phyloP scores from a whole-genome alignment of 1,139 yeast species.

The Magnusiomyces ingens region DNA sequence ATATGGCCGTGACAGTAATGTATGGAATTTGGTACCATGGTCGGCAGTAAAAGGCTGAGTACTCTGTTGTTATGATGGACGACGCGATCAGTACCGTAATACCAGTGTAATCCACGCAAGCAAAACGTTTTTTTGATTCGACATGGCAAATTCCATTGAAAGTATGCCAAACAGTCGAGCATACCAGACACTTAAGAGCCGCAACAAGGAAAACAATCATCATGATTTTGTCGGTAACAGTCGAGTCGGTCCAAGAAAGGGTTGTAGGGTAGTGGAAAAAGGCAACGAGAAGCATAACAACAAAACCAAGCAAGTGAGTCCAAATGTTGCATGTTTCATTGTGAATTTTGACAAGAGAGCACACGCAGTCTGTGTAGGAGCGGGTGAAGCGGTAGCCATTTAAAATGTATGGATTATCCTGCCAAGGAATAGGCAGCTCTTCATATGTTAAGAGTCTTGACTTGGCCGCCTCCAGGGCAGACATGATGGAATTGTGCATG shows the following conservation, averaged over 20 bases:
- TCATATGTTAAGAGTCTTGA: slow-evolving; percentile 63
- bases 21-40: slow-evolving; percentile 45
- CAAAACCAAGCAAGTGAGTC: slow-evolving; percentile 76
- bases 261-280: slow-evolving; percentile 54
- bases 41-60: slow-evolving; percentile 62
- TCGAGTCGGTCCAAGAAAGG: slow-evolving; percentile 37
- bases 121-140: slow-evolving; percentile 61
- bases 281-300: slow-evolving; percentile 50
- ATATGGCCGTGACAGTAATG: slow-evolving; percentile 52
- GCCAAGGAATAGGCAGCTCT: slow-evolving; percentile 87
- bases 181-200: slow-evolving; percentile 65
- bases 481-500: slow-evolving; percentile 23
- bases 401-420: slow-evolving; percentile 81
- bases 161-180: slow-evolving; percentile 89
- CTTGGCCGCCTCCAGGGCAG: slow-evolving; percentile 42
- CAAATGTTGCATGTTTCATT: slow-evolving; percentile 92
- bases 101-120: slow-evolving; percentile 94
- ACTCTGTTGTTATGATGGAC: slow-evolving; percentile 83
- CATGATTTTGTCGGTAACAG: slow-evolving; percentile 44
- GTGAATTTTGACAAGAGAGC: slow-evolving; percentile 58
- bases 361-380: slow-evolving; percentile 52
- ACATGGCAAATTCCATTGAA: slow-evolving; percentile 71
- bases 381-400: slow-evolving; percentile 80
- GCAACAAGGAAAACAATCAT: slow-evolving; percentile 63
- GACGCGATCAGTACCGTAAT: slow-evolving; percentile 85